phyloP scores from a whole-genome alignment of 192 early-diverging fungal species.

The Backusella macrospora region DNA sequence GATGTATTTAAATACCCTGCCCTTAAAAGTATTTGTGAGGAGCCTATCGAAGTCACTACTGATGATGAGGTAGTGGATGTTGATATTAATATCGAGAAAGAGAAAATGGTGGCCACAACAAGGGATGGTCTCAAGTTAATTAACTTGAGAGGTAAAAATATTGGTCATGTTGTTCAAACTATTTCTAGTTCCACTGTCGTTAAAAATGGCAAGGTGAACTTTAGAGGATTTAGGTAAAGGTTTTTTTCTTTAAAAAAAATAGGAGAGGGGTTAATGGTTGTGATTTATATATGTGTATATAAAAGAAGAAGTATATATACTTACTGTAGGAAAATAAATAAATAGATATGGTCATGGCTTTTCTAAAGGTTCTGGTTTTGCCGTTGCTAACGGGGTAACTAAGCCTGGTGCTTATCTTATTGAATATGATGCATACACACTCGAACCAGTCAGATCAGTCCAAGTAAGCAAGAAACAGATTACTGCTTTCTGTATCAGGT shows the following conservation, averaged over 20 bases:
- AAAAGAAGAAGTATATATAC: neutral
- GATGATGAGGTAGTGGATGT: constrained; percentile 67
- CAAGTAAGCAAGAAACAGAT: constrained; percentile 59
- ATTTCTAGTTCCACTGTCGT: constrained; percentile 45
- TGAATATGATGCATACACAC: constrained; percentile 61
- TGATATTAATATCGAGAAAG: constrained; percentile 59
- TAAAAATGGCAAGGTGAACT: constrained; percentile 48
- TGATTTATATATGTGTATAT: neutral
- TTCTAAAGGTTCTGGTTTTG: constrained; percentile 60
- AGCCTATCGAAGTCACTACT: constrained; percentile 61
- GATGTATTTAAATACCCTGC: constrained; percentile 66
- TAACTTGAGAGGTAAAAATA: constrained; percentile 37
- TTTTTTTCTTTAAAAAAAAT: neutral
- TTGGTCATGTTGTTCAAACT: constrained; percentile 50
- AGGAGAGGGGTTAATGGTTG: neutral
- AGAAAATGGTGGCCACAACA: constrained; percentile 56
- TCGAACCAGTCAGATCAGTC: constrained; percentile 53
- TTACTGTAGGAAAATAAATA: no score
- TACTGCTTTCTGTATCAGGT: constrained; percentile 71
- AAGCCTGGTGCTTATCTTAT: constrained; percentile 59
- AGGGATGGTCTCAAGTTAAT: constrained; percentile 49
- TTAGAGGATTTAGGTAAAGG: constrained; percentile 49
- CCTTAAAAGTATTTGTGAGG: constrained; percentile 49
- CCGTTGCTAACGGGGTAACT: constrained; percentile 63
- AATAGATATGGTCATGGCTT: constrained; percentile 61